Conservation (phyloP, 2,329 filamentous ascomycete species). For the Truncatella angustata region DNA sequence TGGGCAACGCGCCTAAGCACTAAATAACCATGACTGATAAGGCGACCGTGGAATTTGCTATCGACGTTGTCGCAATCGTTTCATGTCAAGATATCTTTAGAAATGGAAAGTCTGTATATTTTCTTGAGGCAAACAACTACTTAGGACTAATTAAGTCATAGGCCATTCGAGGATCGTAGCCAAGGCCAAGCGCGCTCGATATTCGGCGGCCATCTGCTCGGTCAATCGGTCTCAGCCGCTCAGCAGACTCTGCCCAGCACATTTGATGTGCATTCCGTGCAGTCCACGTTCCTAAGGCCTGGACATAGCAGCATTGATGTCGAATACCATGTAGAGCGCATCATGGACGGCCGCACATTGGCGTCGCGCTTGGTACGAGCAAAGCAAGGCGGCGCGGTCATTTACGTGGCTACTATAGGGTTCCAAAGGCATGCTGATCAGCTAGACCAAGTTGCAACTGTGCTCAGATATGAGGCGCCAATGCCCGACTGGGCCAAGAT, state of each 20-base stretch:
- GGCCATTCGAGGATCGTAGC: conserved; percentile 6
- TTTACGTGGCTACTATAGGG: conserved; percentile 9
- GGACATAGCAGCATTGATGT: neutral
- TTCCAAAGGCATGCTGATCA: neutral
- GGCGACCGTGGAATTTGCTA: neutral
- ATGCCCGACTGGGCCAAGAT: neutral
- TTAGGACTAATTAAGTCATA: neutral
- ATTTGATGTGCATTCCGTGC: conserved; percentile 10
- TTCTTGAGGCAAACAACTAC: neutral
- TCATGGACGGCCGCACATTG: conserved; percentile 11
- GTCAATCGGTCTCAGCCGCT: conserved; percentile 11
- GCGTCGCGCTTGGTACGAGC: conserved; percentile 11
- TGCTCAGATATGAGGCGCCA: neutral
- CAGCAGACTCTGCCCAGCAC: conserved; percentile 10
- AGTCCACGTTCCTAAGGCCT: conserved; percentile 9
- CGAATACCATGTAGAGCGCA: conserved; percentile 10
- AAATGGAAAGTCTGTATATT: neutral
- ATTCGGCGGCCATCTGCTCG: conserved; percentile 12
- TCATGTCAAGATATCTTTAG: neutral
- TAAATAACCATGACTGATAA: neutral
- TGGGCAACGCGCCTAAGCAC: too few relatives aligned
- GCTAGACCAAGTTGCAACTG: neutral
- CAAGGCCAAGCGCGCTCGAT: conserved; percentile 2
- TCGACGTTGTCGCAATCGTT: neutral
- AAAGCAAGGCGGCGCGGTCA: conserved; percentile 1